A percentile compares a stretch with the other conserved stretches of the same genome.
Evolutionary conservation across 1,139 yeast species (phyloP).

Genomic region (Magnusiomyces suaveolens): DNA sequence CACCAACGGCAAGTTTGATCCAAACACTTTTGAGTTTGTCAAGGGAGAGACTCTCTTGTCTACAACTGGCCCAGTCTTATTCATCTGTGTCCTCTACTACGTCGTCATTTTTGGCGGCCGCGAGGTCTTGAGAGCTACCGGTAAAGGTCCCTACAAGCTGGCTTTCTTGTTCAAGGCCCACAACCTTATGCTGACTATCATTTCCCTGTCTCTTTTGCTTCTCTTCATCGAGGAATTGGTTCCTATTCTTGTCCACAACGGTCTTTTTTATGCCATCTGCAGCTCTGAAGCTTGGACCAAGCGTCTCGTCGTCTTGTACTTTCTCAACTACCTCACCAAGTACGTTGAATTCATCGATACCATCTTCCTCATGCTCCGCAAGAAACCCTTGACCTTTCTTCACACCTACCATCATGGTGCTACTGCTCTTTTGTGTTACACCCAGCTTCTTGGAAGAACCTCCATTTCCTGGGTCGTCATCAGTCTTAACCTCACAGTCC

Average conservation of each 20-base stretch:
- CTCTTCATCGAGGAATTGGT: constrained; percentile 74
- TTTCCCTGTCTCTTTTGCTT: constrained; percentile 56
- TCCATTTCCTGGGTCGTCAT: constrained; percentile 95
- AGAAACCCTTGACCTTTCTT: constrained; percentile 74
- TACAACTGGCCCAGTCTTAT: constrained; percentile 56
- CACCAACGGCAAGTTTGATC: constrained; percentile 34
- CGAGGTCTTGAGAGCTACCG: constrained; percentile 41
- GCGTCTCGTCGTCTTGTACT: constrained; percentile 69
- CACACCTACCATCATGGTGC: constrained; percentile 99
- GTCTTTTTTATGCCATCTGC: constrained; percentile 81
- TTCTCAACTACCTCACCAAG: constrained; percentile 37
- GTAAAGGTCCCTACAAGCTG: constrained; percentile 59
- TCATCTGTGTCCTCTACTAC: constrained; percentile 60
- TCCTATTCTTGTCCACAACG: constrained; percentile 70
- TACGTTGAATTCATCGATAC: constrained; percentile 80
- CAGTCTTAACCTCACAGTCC: constrained; percentile 78
- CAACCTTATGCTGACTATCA: constrained; percentile 62
- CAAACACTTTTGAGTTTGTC: constrained; percentile 55
- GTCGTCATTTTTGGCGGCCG: constrained; percentile 79
- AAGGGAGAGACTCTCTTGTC: constrained; percentile 40
- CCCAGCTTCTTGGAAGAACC: constrained; percentile 84
- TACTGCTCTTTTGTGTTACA: constrained; percentile 88
- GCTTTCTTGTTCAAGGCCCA: constrained; percentile 70
- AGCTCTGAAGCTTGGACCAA: constrained; percentile 74
- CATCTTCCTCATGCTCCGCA: constrained; percentile 79